Evolutionary conservation across 495 filamentous ascomycete species (phyloP).

Genomic region (Neurospora pannonica): DNA sequence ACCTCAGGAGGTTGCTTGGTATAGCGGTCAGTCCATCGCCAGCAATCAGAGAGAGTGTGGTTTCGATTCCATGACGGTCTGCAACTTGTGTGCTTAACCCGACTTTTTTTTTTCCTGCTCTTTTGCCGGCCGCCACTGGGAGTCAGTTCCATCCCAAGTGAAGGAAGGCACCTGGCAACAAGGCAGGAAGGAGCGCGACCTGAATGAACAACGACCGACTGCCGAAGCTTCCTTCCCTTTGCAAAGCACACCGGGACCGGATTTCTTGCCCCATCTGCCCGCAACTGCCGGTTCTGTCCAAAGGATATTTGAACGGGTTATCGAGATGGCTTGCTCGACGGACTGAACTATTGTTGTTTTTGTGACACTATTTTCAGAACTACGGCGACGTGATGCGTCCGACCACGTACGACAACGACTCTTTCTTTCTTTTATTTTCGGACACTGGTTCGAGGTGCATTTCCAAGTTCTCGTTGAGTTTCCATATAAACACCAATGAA

Average conservation of each 20-base stretch:
- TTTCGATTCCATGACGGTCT: neutral
- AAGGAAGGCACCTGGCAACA: neutral
- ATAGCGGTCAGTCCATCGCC: neutral
- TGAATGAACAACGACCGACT: neutral
- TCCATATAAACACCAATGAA: neutral
- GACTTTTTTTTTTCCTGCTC: neutral
- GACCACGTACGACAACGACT: neutral
- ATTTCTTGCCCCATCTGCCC: neutral
- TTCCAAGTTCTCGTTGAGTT: neutral
- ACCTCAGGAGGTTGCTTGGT: neutral
- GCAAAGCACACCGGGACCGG: neutral
- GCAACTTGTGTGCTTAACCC: neutral
- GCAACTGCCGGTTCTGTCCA: neutral
- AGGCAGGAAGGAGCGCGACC: neutral
- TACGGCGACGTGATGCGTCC: neutral
- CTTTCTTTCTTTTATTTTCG: neutral
- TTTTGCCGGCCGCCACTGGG: neutral
- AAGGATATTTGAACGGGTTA: neutral
- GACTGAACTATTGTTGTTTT: neutral
- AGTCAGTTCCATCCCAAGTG: neutral
- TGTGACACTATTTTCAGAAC: neutral
- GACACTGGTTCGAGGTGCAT: neutral
- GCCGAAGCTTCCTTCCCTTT: neutral
- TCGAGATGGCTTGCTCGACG: neutral
- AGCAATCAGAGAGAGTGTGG: neutral